Percentiles rank a stretch among this genome's conserved stretches.
Evolutionary conservation across 2,329 filamentous ascomycete species (phyloP).

Genomic region (Hyphodiscus sp.): DNA sequence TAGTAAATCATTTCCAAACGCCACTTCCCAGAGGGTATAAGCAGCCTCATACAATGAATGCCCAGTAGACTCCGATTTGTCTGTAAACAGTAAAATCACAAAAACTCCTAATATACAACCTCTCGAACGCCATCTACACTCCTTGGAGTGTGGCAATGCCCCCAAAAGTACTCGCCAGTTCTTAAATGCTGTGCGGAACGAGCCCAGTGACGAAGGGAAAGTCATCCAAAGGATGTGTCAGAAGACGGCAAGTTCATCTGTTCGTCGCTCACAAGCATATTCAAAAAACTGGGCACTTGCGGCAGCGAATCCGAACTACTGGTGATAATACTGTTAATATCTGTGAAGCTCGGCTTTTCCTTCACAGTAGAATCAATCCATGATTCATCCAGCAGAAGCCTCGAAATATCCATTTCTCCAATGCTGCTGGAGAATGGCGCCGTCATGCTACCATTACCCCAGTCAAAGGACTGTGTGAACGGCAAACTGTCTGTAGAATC

Average conservation of each 20-base stretch:
- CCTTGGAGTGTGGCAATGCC: too few species aligned
- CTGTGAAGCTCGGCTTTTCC: slow-evolving; percentile 23
- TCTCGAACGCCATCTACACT: too few species aligned
- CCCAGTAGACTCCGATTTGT: too few species aligned
- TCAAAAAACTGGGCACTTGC: slow-evolving; percentile 18
- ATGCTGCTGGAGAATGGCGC: slow-evolving; percentile 37
- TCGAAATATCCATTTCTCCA: slow-evolving; percentile 57
- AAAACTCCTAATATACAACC: too few species aligned
- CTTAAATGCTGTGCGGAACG: too few species aligned
- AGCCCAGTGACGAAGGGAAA: too few species aligned
- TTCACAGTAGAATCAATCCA: slow-evolving; percentile 21
- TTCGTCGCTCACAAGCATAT: slow-evolving; percentile 20
- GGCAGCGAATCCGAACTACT: slow-evolving; percentile 16
- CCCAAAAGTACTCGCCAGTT: too few species aligned
- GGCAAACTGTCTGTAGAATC: slow-evolving; percentile 31
- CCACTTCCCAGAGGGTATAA: too few species aligned
- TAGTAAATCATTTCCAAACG: too few species aligned
- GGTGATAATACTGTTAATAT: slow-evolving; percentile 25
- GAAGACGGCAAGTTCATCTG: slow-evolving; percentile 9
- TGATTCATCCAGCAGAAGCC: slow-evolving; percentile 50
- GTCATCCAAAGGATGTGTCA: slow-evolving; percentile 9
- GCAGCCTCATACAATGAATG: too few species aligned
- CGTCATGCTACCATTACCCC: slow-evolving; percentile 36
- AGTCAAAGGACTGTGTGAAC: slow-evolving; percentile 37
- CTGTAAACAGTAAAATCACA: too few species aligned